Evolutionary conservation across 2,329 filamentous ascomycete genomes (phyloP).

Genomic region (Purpureocillium lavendulum): DNA sequence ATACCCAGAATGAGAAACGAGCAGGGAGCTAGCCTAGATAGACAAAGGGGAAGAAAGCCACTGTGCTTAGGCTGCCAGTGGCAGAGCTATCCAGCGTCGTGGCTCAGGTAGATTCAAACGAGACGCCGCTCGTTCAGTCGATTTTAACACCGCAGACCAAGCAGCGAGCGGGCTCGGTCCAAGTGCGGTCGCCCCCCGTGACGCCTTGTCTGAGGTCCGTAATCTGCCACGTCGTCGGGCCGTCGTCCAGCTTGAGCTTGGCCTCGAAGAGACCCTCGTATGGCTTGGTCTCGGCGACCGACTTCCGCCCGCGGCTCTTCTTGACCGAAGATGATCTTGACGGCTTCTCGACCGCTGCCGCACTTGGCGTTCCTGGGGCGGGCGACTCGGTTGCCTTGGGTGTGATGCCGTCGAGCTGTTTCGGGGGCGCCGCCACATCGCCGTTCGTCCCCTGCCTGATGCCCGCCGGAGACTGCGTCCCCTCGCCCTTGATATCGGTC

Average conservation of each 20-base stretch:
- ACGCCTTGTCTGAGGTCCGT: constrained; percentile 40
- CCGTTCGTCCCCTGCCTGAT: constrained; percentile 38
- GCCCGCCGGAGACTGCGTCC: constrained; percentile 43
- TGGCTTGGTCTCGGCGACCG: constrained; percentile 27
- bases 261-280: constrained; percentile 46
- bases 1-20: too few relatives aligned
- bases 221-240: constrained; percentile 42
- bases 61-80: too few relatives aligned
- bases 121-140: constrained; percentile 14
- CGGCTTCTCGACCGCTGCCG: constrained; percentile 10
- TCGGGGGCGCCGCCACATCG: constrained; percentile 28
- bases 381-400: constrained; percentile 21
- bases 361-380: constrained; percentile 19
- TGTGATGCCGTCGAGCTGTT: constrained; percentile 22
- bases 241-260: constrained; percentile 35
- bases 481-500: constrained; percentile 40
- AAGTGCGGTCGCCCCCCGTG: constrained; percentile 39
- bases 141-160: constrained; percentile 40
- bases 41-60: too few relatives aligned
- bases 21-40: too few relatives aligned
- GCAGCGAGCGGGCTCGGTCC: constrained; percentile 42
- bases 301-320: constrained; percentile 30
- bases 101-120: too few relatives aligned
- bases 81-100: too few relatives aligned
- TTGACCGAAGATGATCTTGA: constrained; percentile 18